Percentiles rank a stretch among this genome's conserved stretches.
Conservation (phyloP, 495 filamentous ascomycete genomes). For the Hapsidospora chrysogenum region DNA sequence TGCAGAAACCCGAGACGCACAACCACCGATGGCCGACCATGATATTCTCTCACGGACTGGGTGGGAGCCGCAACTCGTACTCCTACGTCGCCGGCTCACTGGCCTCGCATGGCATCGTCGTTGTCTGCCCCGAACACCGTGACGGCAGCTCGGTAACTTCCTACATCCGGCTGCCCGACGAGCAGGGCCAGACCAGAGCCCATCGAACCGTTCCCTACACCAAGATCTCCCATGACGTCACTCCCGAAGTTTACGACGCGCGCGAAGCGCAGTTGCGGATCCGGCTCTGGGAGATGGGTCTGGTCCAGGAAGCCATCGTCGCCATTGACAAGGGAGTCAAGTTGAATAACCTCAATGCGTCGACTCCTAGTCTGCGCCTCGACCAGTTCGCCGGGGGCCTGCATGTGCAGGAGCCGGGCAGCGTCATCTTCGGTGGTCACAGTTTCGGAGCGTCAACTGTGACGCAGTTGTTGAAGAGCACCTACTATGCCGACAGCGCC, state of each 20-base stretch:
- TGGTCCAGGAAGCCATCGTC: constrained; percentile 43
- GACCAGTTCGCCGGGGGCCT: constrained; percentile 33
- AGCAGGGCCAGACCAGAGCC: constrained; percentile 14
- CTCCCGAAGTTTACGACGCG: constrained; percentile 35
- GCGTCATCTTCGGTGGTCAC: constrained; percentile 55
- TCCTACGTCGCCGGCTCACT: constrained; percentile 53
- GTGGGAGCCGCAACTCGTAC: constrained; percentile 58
- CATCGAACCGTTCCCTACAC: constrained; percentile 23
- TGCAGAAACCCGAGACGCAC: constrained; percentile 13
- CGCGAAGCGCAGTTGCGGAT: constrained; percentile 53
- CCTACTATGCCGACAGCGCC: constrained; percentile 37
- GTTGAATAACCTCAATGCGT: constrained; percentile 28
- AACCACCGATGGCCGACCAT: constrained; percentile 51
- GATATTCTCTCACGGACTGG: constrained; percentile 69
- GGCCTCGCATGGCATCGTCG: constrained; percentile 58
- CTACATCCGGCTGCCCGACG: constrained; percentile 33
- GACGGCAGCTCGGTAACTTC: constrained; percentile 56
- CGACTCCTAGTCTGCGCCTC: constrained; percentile 24
- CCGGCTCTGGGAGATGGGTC: constrained; percentile 53
- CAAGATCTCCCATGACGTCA: constrained; percentile 33
- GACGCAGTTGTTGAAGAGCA: constrained; percentile 55
- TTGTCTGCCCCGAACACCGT: constrained; percentile 59
- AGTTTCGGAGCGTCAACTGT: constrained; percentile 58
- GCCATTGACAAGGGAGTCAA: constrained; percentile 38
- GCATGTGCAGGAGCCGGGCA: constrained; percentile 50